phyloP scores from a whole-genome alignment of 2,329 filamentous ascomycete species.

The Grosmannia serpens region DNA sequence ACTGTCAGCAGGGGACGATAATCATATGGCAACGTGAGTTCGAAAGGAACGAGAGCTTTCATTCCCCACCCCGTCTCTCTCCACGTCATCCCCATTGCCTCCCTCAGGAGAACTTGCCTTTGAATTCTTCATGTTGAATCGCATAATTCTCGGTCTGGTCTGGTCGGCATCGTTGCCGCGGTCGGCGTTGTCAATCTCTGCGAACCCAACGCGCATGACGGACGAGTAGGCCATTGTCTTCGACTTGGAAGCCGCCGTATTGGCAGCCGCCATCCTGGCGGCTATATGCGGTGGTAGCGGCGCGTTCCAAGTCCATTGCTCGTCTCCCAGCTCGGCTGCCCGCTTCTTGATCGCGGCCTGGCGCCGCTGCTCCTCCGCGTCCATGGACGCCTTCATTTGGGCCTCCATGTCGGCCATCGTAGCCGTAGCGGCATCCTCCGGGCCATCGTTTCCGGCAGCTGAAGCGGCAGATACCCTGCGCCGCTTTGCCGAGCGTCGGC shows the following conservation, averaged over 20 bases:
- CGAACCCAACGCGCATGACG: conserved; percentile 48
- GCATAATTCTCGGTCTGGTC: conserved; percentile 12
- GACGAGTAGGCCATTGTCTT: conserved; percentile 20
- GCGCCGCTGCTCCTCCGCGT: conserved; percentile 55
- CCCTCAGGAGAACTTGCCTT: conserved; percentile 14
- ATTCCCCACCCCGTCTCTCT: no score
- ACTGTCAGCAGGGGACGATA: neutral
- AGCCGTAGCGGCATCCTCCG: conserved; percentile 17
- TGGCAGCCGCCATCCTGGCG: conserved; percentile 17
- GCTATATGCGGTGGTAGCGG: conserved; percentile 17
- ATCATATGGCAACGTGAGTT: neutral
- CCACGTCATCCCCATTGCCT: no score
- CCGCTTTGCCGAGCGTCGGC: conserved; percentile 46
- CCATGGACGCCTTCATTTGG: conserved; percentile 50
- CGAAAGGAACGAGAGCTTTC: neutral
- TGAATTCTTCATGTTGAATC: conserved; percentile 23
- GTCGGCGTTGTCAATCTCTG: conserved; percentile 31
- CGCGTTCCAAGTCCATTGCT: conserved; percentile 62
- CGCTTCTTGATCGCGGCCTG: conserved; percentile 50
- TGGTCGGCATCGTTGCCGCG: neutral
- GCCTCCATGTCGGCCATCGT: conserved; percentile 41
- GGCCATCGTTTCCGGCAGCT: no score
- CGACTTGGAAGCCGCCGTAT: conserved; percentile 16
- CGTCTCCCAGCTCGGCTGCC: conserved; percentile 53
- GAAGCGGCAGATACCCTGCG: conserved; percentile 30